phyloP scores from a whole-genome alignment of 2,329 filamentous ascomycete genomes.

The Calcarisporium arbuscula region DNA sequence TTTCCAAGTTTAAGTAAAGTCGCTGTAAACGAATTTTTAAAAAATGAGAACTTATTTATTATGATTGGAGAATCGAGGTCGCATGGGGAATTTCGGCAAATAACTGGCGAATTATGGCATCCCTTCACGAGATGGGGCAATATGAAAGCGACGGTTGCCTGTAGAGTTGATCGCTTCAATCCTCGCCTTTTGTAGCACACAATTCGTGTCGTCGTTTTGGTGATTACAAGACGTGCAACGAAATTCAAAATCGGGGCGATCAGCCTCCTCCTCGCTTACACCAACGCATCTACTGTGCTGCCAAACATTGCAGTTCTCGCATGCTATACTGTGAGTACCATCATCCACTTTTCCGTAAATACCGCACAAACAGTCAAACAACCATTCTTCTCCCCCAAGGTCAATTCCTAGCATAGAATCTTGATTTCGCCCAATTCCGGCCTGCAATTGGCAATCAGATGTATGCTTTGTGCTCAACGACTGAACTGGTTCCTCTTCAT shows the following conservation, averaged over 20 bases:
- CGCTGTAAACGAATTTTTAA: too few relatives aligned
- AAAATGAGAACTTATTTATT: too few relatives aligned
- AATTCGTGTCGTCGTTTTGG: constrained; percentile 58
- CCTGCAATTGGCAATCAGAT: constrained; percentile 75
- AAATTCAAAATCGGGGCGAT: constrained; percentile 81
- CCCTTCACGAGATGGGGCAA: too few relatives aligned
- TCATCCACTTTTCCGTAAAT: constrained; percentile 90
- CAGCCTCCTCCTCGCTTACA: constrained; percentile 71
- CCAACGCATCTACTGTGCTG: constrained; percentile 91
- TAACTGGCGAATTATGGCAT: too few relatives aligned
- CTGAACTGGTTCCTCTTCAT: constrained; percentile 76
- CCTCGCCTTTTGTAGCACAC: too few relatives aligned
- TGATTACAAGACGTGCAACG: constrained; percentile 72
- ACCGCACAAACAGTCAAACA: constrained; percentile 92
- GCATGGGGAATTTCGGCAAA: too few relatives aligned
- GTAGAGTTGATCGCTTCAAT: too few relatives aligned
- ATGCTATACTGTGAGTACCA: constrained; percentile 87
- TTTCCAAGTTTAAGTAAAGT: too few relatives aligned
- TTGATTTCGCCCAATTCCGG: constrained; percentile 73
- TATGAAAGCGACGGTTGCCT: too few relatives aligned
- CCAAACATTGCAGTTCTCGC: constrained; percentile 92
- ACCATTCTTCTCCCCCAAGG: constrained; percentile 77
- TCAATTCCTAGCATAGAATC: constrained; percentile 68
- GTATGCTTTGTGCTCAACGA: constrained; percentile 52
- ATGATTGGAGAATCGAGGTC: too few relatives aligned